These are phyloP conservation scores for Candida albicans DNA, from an alignment of 1,139 yeast species.

Conservation along the genomic window DNA sequence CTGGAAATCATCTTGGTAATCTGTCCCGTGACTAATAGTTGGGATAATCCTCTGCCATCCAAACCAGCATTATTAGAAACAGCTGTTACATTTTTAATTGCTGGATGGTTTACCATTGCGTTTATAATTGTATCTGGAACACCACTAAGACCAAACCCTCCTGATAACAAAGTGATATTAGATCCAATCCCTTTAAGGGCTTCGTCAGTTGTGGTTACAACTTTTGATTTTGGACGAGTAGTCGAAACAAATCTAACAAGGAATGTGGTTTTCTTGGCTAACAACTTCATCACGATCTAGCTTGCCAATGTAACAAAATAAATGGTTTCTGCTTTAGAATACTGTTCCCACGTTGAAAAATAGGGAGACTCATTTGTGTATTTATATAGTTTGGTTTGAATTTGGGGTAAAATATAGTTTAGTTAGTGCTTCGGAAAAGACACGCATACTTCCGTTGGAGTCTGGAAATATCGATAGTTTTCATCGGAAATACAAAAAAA, in stretches of 20 bases:
- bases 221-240: conserved; percentile 17
- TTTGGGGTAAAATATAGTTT: no score
- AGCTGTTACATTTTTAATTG: conserved; percentile 39
- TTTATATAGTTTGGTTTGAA: neutral
- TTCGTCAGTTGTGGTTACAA: conserved; percentile 25
- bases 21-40: conserved; percentile 43
- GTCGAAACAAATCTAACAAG: conserved; percentile 11
- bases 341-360: no score
- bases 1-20: conserved; percentile 48
- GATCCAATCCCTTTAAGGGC: conserved; percentile 32
- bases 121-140: conserved; percentile 47
- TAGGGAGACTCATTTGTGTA: neutral
- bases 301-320: no score
- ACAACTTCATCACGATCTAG: conserved; percentile 2
- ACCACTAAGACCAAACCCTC: conserved; percentile 53
- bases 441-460: conserved; percentile 1
- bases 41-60: conserved; percentile 45
- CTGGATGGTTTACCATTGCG: conserved; percentile 32
- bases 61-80: conserved; percentile 55
- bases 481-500: conserved; percentile 6
- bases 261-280: conserved; percentile 2
- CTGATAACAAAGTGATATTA: conserved; percentile 37
- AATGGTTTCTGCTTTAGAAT: no score
- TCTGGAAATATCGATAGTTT: neutral
- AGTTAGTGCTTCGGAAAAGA: neutral